These are phyloP conservation scores for Stephania yunnanensis DNA, from an alignment of 164 flowering plant species.

Conservation along the genomic window DNA sequence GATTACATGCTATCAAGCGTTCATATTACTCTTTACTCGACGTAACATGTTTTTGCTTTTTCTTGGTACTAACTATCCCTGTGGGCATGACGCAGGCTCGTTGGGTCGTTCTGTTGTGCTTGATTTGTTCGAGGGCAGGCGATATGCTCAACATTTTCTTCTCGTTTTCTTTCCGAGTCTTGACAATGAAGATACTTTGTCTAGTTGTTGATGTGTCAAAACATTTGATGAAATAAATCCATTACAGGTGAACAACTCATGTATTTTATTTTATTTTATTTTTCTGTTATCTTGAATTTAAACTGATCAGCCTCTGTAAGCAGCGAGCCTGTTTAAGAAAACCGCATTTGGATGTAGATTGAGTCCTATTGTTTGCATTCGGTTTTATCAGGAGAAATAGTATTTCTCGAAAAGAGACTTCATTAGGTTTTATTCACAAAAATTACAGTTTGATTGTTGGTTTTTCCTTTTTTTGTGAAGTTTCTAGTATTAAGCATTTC, in stretches of 20 bases:
- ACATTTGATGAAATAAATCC: conserved; percentile 13
- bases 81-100: conserved; percentile 7
- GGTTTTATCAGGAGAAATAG: too few relatives aligned
- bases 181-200: conserved; percentile 6
- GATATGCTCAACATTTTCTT: neutral
- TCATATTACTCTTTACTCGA: neutral
- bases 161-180: neutral
- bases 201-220: neutral
- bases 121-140: conserved; percentile 4
- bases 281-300: neutral
- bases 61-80: neutral
- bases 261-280: neutral
- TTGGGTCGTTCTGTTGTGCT: neutral
- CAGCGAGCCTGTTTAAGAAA: neutral
- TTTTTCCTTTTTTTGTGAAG: too few relatives aligned
- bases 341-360: too few relatives aligned
- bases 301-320: neutral
- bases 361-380: too few relatives aligned
- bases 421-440: too few relatives aligned
- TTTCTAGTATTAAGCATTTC: too few relatives aligned
- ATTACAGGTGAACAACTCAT: neutral
- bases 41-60: neutral
- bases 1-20: neutral
- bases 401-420: too few relatives aligned
- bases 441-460: too few relatives aligned